These are phyloP conservation scores for Hymenotorrendiella dingleyae DNA, from an alignment of 2,329 filamentous ascomycete species.

Conservation along the genomic window DNA sequence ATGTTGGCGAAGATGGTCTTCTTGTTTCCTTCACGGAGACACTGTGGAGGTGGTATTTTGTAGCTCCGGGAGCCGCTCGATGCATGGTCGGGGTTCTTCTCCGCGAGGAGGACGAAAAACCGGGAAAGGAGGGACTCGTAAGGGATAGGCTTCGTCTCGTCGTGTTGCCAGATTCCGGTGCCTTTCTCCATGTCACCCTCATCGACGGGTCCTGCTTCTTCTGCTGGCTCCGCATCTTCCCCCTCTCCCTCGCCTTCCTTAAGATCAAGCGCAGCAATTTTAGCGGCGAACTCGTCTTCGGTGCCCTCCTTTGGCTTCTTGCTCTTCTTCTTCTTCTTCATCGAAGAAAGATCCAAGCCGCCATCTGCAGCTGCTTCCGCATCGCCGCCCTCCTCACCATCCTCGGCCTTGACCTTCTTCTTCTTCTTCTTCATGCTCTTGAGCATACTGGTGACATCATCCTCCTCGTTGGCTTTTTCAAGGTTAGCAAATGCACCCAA, in stretches of 20 bases:
- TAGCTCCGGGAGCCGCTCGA: slow-evolving; percentile 87
- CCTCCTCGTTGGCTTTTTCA: slow-evolving; percentile 34
- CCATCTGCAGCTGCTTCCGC: slow-evolving; percentile 44
- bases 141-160: slow-evolving; percentile 50
- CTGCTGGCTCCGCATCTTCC: slow-evolving; percentile 15
- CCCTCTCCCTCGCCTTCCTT: slow-evolving; percentile 26
- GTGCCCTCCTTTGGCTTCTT: slow-evolving; percentile 31
- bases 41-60: slow-evolving; percentile 98
- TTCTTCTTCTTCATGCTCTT: slow-evolving; percentile 76
- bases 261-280: slow-evolving; percentile 29
- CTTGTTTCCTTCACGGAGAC: slow-evolving; percentile 99
- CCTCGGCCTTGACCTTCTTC: slow-evolving; percentile 68
- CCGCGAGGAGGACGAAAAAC: slow-evolving; percentile 91
- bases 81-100: slow-evolving; percentile 94
- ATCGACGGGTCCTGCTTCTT: slow-evolving; percentile 23
- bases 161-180: slow-evolving; percentile 33
- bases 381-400: slow-evolving; percentile 54
- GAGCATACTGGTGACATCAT: slow-evolving; percentile 62
- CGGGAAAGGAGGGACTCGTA: slow-evolving; percentile 82
- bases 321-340: slow-evolving; percentile 34
- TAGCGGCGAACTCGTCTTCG: slow-evolving; percentile 31
- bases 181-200: slow-evolving; percentile 32
- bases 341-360: slow-evolving; percentile 36
- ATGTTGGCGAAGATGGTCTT: slow-evolving; percentile 99
- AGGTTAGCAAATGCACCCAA: slow-evolving; percentile 49